These are phyloP conservation scores for Euphorbia lathyris DNA, from an alignment of 345 rosid genomes.

Conservation along the genomic window DNA sequence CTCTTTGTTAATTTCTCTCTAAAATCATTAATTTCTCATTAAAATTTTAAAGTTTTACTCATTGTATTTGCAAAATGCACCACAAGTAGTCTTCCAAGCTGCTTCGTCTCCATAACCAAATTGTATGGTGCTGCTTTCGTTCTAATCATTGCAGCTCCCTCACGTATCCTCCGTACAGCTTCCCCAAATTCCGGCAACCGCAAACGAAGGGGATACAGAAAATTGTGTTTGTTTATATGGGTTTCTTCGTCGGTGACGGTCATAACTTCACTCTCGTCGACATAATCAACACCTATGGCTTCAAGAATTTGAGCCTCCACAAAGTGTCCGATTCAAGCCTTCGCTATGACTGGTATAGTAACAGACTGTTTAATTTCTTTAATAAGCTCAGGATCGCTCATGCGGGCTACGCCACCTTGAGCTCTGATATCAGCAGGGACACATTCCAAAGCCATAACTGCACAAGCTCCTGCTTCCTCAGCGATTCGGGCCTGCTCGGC, in stretches of 20 bases:
- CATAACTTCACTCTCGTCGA: slow-evolving; percentile 78
- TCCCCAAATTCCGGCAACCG: slow-evolving; percentile 82
- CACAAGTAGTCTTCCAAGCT: slow-evolving; percentile 28
- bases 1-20: too few species aligned
- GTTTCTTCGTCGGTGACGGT: slow-evolving; percentile 71
- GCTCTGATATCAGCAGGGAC: too few species aligned
- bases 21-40: too few species aligned
- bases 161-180: slow-evolving; percentile 66
- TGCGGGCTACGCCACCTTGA: too few species aligned
- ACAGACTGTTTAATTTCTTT: too few species aligned
- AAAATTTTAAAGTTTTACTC: too few species aligned
- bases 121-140: slow-evolving; percentile 47
- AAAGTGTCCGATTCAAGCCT: slow-evolving; percentile 29
- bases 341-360: slow-evolving; percentile 32
- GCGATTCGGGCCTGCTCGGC: too few species aligned
- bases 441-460: too few species aligned
- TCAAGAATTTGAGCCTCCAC: slow-evolving; percentile 31
- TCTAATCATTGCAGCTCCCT: slow-evolving; percentile 82
- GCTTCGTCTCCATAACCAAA: slow-evolving; percentile 32
- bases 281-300: slow-evolving; percentile 63
- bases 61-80: slow-evolving; percentile 34
- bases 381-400: too few species aligned
- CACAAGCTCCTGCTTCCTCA: too few species aligned
- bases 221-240: slow-evolving; percentile 81
- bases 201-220: slow-evolving; percentile 79